Base-by-base conservation (phyloP, 139 green algal genomes). In the Gonium pectorale region DNA sequence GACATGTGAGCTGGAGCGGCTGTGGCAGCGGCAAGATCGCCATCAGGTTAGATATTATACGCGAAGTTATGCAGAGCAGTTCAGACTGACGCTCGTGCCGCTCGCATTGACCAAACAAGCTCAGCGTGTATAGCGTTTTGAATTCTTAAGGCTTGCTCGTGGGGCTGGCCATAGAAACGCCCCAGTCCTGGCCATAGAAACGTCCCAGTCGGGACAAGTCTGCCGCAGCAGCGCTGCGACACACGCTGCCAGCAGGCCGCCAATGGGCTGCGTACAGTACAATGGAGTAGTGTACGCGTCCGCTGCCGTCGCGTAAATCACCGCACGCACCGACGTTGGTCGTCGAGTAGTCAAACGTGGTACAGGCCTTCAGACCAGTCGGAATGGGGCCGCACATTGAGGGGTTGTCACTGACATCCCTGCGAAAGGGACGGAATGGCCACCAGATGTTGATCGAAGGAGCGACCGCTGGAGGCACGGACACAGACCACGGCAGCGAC, bases 311-410 rank as follows among this genome's bases (percentile, higher is more conserved):
- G n/a, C n/a, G n/a, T n/a, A n/a, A n/a, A n/a, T n/a, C n/a, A n/a
- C 17, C 59, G 2, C 27, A 11, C 72, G 15, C 52, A 80, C 72
- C 72, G 21, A 80, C 68, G 40, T 41, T 51, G 2, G 72, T 80
- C 27, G 26, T 26, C 0, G 24, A 41, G 72, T 54, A 67, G 24
- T 26, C 13, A 1, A 80, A 38, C 9, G 40, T 5, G 37, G 59
- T n/a, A 24, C 72, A 80, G 5, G 72, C 72, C 72, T 51, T 67
- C 31, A 80, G 52, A 21, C 35, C 52, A 3, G 37, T 54, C 2
- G 72, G 72, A 11, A 80, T 67, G 26, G 52, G 3, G 37, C 72
- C 72, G 72, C 72, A 80, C 72, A 80, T 67, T 7, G 5, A 21
- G 11, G 33, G 3, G 33, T 67, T 80, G 72, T 37, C 35, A 35